A percentile compares a stretch with the other conserved stretches of the same genome.
Evolutionary conservation across 306 rosid genomes (phyloP).

Genomic region (Quercus agrifolia): DNA sequence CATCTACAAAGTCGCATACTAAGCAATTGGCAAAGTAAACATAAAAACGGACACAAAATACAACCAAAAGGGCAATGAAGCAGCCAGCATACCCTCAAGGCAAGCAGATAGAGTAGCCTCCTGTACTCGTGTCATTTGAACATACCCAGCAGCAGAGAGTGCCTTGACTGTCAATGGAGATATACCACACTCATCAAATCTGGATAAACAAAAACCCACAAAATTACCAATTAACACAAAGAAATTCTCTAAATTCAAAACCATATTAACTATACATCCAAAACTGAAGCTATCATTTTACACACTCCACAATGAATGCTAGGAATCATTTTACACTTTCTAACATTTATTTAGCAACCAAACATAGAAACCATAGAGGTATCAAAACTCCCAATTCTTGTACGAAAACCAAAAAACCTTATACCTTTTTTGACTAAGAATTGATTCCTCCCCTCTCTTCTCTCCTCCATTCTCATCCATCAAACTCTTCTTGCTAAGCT

Average conservation of each 20-base stretch:
- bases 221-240: conserved; percentile 7
- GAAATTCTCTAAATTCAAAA: neutral
- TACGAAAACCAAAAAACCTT: neutral
- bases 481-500: conserved; percentile 54
- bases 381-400: neutral
- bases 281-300: neutral
- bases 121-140: conserved; percentile 76
- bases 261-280: neutral
- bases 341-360: neutral
- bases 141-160: conserved; percentile 70
- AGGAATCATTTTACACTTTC: neutral
- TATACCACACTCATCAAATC: conserved; percentile 82
- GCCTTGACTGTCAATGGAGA: conserved; percentile 77
- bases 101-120: conserved; percentile 66
- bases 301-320: neutral
- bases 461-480: conserved; percentile 29
- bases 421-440: conserved; percentile 69
- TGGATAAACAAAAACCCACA: conserved; percentile 25
- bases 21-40: neutral
- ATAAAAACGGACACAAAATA: neutral
- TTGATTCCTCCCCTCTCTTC: conserved; percentile 27
- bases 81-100: conserved; percentile 65
- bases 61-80: conserved; percentile 9
- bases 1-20: neutral
- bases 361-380: neutral